Evolutionary conservation across 495 filamentous ascomycete species (phyloP).

Genomic region (Lasiosphaeris hirsuta): DNA sequence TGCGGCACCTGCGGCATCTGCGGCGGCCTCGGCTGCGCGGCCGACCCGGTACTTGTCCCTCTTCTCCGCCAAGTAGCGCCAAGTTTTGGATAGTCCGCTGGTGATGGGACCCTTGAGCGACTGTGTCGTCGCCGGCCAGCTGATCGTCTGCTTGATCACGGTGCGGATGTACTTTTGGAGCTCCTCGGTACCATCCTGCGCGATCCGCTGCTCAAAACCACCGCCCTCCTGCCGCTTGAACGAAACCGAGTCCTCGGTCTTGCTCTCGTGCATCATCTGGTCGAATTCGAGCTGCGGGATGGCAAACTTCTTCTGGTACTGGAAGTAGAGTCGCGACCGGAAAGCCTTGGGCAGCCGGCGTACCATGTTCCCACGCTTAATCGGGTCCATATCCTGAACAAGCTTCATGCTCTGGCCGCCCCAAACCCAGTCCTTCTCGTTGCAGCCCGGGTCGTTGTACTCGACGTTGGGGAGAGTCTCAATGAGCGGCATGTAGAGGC

Average conservation of each 20-base stretch:
- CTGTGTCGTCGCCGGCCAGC: slow-evolving; percentile 85
- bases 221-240: slow-evolving; percentile 75
- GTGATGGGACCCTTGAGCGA: slow-evolving; percentile 78
- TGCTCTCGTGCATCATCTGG: slow-evolving; percentile 73
- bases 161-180: slow-evolving; percentile 63
- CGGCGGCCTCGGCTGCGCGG: slow-evolving; percentile 21
- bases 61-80: slow-evolving; percentile 82
- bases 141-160: slow-evolving; percentile 80
- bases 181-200: slow-evolving; percentile 57
- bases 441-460: slow-evolving; percentile 68
- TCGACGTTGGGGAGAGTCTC: slow-evolving; percentile 82
- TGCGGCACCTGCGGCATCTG: slow-evolving; percentile 15
- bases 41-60: slow-evolving; percentile 63
- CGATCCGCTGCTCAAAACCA: slow-evolving; percentile 81
- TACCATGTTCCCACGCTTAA: slow-evolving; percentile 92
- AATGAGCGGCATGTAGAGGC: slow-evolving; percentile 84
- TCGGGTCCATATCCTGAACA: slow-evolving; percentile 84
- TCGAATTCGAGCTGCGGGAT: slow-evolving; percentile 82
- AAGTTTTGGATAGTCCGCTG: slow-evolving; percentile 62
- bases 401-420: slow-evolving; percentile 56
- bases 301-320: slow-evolving; percentile 83
- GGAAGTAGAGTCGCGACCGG: slow-evolving; percentile 84
- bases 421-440: slow-evolving; percentile 59
- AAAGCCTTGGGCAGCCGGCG: slow-evolving; percentile 85
- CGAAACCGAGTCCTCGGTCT: slow-evolving; percentile 63